Base-by-base conservation (phyloP, 2,329 filamentous ascomycete genomes). In the Talaromyces rugulosus region DNA sequence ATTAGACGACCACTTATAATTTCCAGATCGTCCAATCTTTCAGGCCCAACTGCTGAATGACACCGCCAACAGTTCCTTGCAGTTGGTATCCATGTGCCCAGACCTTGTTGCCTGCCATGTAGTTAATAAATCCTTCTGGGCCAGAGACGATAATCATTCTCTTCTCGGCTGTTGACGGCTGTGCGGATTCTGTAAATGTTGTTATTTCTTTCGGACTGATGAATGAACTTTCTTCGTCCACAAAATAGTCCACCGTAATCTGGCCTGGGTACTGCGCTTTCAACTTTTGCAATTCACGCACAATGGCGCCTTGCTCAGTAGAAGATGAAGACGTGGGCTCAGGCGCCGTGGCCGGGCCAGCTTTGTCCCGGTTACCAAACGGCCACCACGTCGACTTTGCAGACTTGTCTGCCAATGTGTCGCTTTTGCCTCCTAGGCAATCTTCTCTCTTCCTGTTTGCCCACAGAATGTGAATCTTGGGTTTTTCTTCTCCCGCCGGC, bases 71-170 rank as follows among this genome's bases (percentile, higher is more conserved):
- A 0, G 85, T 82, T 0, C 93, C 93, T 70, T 96, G 92, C 11
- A 85, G 80, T 75, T 96, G 89, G 62, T 80, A 79, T 0, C 92
- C 91, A 31, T 83, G 83, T 11, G 82, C 79, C 90, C 91, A 96
- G 3, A 85, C 77, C 64, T 96, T 96, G 9, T 87, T 81, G 1
- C 95, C 94, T 2, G 92, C 91, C 77, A 90, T 91, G 66, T 89
- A 84, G 51, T 85, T 83, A 44, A 98, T 83, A 76, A 98, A 98
- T 0, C 95, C 94, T 59, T 96, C 91, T 0, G 95, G 94, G 0
- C 95, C 95, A 0, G 92, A 96, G 1, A 98, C 85, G 61, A 96
- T 81, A n/a, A 97, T 80, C 23, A 96, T 73, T 63, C 74, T 72
- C 65, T 70, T 70, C 52, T 71, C 68, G 51, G 67, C 66, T 51